These are phyloP conservation scores for Cercospora nicotianae DNA, from an alignment of 2,329 filamentous ascomycete species.

Conservation along the genomic window DNA sequence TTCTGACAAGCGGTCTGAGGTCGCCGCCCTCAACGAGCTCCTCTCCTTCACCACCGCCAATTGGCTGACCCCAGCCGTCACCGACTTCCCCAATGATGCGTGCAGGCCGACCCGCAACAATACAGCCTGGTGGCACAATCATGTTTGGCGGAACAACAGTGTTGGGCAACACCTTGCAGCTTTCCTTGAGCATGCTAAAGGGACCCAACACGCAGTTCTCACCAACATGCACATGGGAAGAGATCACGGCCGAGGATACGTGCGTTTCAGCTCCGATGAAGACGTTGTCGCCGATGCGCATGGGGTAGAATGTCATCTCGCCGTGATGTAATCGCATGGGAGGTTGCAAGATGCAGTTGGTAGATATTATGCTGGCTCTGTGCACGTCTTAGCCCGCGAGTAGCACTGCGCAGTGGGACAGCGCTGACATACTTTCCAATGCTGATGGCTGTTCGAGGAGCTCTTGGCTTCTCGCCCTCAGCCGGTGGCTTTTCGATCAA, in stretches of 20 bases:
- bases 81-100: constrained; percentile 78
- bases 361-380: constrained; percentile 84
- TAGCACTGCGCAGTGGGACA: background rate
- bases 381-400: background rate
- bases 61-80: constrained; percentile 58
- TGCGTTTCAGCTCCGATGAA: constrained; percentile 71
- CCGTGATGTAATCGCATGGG: constrained; percentile 81
- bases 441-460: constrained; percentile 63
- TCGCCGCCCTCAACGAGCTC: constrained; percentile 54
- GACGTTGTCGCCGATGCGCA: constrained; percentile 92
- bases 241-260: constrained; percentile 79
- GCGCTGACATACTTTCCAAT: constrained; percentile 59
- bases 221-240: constrained; percentile 84
- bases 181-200: constrained; percentile 91
- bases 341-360: constrained; percentile 75
- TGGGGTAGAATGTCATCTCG: constrained; percentile 73
- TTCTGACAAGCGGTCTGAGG: constrained; percentile 50
- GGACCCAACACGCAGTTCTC: constrained; percentile 74
- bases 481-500: constrained; percentile 35
- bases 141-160: constrained; percentile 82
- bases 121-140: constrained; percentile 87
- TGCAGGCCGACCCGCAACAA: constrained; percentile 82
- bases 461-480: constrained; percentile 35
- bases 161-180: constrained; percentile 81
- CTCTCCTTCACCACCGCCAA: constrained; percentile 45